Evolutionary conservation across 192 early-diverging fungal species (phyloP), one percentile per base, ranked within the genome.

Genomic region (Dissophora globulifera): DNA sequence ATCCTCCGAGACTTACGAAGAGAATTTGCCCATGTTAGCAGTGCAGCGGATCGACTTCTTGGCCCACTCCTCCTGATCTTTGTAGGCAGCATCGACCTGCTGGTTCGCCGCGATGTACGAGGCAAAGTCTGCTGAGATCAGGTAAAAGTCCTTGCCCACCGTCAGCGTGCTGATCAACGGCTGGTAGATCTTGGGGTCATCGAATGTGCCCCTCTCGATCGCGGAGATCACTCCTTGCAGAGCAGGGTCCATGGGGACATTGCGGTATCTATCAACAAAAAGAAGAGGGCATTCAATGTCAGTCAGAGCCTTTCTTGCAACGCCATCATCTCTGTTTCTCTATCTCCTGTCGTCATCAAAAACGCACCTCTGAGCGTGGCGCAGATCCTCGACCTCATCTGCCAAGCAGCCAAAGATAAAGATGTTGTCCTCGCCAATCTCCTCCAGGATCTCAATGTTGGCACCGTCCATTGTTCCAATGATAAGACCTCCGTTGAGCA

Each of bases 361-460:
- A 20, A 50, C 38, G 23, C 51, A 86, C 83, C 90, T 87, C 78
- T 97, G 91, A 30, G 88, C 87, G 80, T 99, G 95, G 50, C 97
- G 92, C 60, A 96, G 86, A 67, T 99, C 95, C 63, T 95, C 95
- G 1, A 99, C 97, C 69, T 96, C 87, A 38, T 94, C 85, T 13
- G 97, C 91, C 62, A 95, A 81, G 62, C 89, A 86, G 40, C 97
- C 97, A 89, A 99, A 99, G 82, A 96, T 88, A 82, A 94, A 98
- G 79, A 99, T 99, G 83, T 99, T 96, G 40, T 99, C 96, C 51
- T 93, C 88, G 22, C 96, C 96, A 75, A 97, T 89, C 78, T 98
- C 95, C 68, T 99, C 95, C 64, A 90, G 87, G 81, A 99, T 99
- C 78, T 99, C 97, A 84, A 99, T 95, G 82, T 99, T 99, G 62